Percentiles rank a stretch among this genome's conserved stretches.
These are phyloP conservation scores for Akanthomyces muscarius DNA, from an alignment of 2,329 filamentous ascomycete species.

Conservation along the genomic window DNA sequence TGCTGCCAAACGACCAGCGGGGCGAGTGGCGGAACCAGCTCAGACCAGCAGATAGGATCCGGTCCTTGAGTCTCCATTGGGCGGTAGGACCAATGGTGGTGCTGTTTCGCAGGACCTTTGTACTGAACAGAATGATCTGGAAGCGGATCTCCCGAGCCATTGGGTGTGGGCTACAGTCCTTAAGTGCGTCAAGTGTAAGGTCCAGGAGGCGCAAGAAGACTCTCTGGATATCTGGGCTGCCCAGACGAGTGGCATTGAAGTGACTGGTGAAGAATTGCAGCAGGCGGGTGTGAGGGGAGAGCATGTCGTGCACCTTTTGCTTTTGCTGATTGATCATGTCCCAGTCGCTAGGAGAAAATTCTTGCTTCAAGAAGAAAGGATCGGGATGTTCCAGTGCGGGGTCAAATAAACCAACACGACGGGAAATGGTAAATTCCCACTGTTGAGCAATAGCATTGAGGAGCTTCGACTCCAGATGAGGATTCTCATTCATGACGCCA, in stretches of 20 bases:
- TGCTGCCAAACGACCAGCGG: constrained; percentile 93
- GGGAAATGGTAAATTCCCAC: constrained; percentile 81
- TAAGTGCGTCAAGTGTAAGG: constrained; percentile 71
- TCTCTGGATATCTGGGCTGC: constrained; percentile 74
- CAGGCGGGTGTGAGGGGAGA: constrained; percentile 81
- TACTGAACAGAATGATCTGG: constrained; percentile 76
- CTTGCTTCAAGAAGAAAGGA: constrained; percentile 85
- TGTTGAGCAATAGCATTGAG: constrained; percentile 82
- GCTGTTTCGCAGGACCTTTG: constrained; percentile 71
- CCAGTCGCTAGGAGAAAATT: constrained; percentile 89
- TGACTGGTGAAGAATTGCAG: constrained; percentile 90
- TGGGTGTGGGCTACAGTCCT: constrained; percentile 69
- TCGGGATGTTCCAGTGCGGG: constrained; percentile 68
- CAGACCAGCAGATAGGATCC: constrained; percentile 78
- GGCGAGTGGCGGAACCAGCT: constrained; percentile 83
- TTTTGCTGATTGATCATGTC: constrained; percentile 69
- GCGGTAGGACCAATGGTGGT: constrained; percentile 60
- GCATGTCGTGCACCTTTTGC: constrained; percentile 72
- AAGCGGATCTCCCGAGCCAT: constrained; percentile 90
- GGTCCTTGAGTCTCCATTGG: constrained; percentile 82
- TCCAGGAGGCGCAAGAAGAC: constrained; percentile 79
- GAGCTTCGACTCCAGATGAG: constrained; percentile 78
- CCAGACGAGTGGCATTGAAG: constrained; percentile 87
- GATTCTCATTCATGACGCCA: constrained; percentile 94
- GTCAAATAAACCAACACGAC: constrained; percentile 77